Percentiles rank a stretch among this genome's conserved stretches.
These are phyloP conservation scores for Linderina pennispora DNA, from an alignment of 192 early-diverging fungal genomes.

Conservation along the genomic window DNA sequence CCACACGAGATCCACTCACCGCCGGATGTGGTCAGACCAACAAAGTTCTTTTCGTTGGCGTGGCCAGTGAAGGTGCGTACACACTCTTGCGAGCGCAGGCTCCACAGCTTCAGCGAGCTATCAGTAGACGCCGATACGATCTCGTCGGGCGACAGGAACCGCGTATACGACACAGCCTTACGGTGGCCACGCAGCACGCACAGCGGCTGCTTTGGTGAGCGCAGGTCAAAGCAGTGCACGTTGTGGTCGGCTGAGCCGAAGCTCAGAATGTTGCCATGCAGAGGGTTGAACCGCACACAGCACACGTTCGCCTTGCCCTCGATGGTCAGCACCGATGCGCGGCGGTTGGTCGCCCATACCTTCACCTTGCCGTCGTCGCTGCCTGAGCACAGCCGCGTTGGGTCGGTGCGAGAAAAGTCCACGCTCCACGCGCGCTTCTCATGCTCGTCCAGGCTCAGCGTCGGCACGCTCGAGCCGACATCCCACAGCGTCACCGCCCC, in stretches of 20 bases:
- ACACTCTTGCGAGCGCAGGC: slow-evolving; percentile 51
- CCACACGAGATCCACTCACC: slow-evolving; percentile 89
- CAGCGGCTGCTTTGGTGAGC: slow-evolving; percentile 63
- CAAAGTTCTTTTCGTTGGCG: slow-evolving; percentile 95
- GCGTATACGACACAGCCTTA: slow-evolving; percentile 94
- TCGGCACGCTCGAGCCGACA: slow-evolving; percentile 56
- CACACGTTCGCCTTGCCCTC: slow-evolving; percentile 86
- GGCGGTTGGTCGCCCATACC: slow-evolving; percentile 79
- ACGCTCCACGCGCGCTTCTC: slow-evolving; percentile 91
- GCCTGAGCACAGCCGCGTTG: slow-evolving; percentile 74
- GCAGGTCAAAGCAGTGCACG: slow-evolving; percentile 87
- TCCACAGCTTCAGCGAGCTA: slow-evolving; percentile 87
- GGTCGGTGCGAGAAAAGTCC: slow-evolving; percentile 74
- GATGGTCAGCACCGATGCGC: slow-evolving; percentile 70
- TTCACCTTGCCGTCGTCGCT: slow-evolving; percentile 93
- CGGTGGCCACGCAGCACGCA: slow-evolving; percentile 77
- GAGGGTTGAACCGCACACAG: slow-evolving; percentile 89
- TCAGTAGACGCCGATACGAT: slow-evolving; percentile 90
- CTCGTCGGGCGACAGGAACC: slow-evolving; percentile 71
- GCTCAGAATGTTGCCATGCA: slow-evolving; percentile 62
- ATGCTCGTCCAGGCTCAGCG: slow-evolving; percentile 76
- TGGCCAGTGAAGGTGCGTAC: slow-evolving; percentile 78
- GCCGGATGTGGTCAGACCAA: slow-evolving; percentile 72
- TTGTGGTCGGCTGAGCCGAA: slow-evolving; percentile 93
- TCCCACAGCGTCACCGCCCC: slow-evolving; percentile 90